Base-by-base conservation (phyloP, 164 flowering plant genomes). In the Stephania japonica region DNA sequence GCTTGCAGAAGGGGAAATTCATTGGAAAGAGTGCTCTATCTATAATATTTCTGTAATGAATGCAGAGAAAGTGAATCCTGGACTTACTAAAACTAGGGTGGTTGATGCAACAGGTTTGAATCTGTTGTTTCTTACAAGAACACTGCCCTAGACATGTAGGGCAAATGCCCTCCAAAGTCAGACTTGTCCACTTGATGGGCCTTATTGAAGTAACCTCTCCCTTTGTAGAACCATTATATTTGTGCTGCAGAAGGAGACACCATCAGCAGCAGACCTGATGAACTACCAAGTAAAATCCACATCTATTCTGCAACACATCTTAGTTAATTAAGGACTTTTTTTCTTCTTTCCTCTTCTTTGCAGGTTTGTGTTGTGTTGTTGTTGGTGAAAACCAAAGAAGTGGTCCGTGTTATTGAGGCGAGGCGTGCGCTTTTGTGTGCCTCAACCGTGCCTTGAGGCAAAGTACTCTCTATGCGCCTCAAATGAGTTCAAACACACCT, bases 1-100 rank as follows among this genome's bases (percentile, higher is more conserved):
- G 69, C 42, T 38, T 44, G 23, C 10, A 42, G 43, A 41, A 67
- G 44, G 69, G 18, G 38, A 41, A 67, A 41, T 18, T 11, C 23
- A 32, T 32, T 32, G 44, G 44, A n/a, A 32, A 19, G 69, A 67
- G n/a, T 41, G 69, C 9, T 21, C 64, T 59, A 4, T 59, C 24
- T 59, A 6, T 59, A 32, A 32, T 32, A 32, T 32, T 2, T 32
- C 38, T 32, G 23, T 24, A 67, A 27, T 67, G 44, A 67, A 67
- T 67, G 44, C 69, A 41, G 23, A 67, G 69, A 67, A 67, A 67
- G 69, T 67, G 19, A 42, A 32, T 67, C 49, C 44, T 32, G 24
- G 42, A 16, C 42, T 32, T 32, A 24, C 69, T 16, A 67, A 67
- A 67, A 67, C 23, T 9, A 67, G 44, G 23, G 9, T 67, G 69